Evolutionary conservation across 2,329 filamentous ascomycete genomes (phyloP).

Genomic region (Dryadomyces quercivorus): DNA sequence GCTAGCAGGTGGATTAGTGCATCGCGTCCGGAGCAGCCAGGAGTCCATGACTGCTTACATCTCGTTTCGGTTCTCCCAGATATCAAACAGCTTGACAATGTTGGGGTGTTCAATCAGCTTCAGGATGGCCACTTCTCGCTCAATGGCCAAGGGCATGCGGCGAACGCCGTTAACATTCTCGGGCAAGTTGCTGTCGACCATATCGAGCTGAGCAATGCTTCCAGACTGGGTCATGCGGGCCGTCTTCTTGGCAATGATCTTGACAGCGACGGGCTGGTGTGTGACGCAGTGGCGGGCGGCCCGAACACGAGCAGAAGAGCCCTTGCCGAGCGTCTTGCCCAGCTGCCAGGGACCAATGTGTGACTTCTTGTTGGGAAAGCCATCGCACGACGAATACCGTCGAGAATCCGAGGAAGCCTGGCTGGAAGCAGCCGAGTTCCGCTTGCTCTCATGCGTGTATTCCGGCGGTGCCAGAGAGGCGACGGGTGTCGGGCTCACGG

Average conservation of each 20-base stretch:
- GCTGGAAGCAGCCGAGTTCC: conserved; percentile 21
- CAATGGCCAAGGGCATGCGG: conserved; percentile 75
- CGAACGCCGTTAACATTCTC: conserved; percentile 47
- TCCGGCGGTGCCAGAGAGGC: too few species aligned
- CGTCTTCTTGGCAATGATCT: conserved; percentile 81
- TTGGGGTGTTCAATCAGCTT: conserved; percentile 92
- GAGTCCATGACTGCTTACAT: conserved; percentile 48
- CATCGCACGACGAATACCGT: conserved; percentile 20
- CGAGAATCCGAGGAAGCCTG: conserved; percentile 18
- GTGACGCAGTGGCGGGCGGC: conserved; percentile 71
- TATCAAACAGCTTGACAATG: conserved; percentile 87
- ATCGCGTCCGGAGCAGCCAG: neutral
- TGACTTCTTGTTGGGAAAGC: conserved; percentile 37
- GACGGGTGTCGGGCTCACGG: neutral
- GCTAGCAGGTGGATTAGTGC: conserved; percentile 33
- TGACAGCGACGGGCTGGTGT: conserved; percentile 76
- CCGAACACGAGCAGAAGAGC: conserved; percentile 78
- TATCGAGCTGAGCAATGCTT: conserved; percentile 73
- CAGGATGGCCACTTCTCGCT: conserved; percentile 92
- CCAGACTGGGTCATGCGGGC: conserved; percentile 73
- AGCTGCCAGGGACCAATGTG: conserved; percentile 91
- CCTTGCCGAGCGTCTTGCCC: conserved; percentile 78
- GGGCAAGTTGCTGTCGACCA: conserved; percentile 49
- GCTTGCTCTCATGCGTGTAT: conserved; percentile 8
- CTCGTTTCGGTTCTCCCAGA: conserved; percentile 94